Evolutionary conservation across 306 rosid species (phyloP).

Genomic region (Quillaja saponaria): DNA sequence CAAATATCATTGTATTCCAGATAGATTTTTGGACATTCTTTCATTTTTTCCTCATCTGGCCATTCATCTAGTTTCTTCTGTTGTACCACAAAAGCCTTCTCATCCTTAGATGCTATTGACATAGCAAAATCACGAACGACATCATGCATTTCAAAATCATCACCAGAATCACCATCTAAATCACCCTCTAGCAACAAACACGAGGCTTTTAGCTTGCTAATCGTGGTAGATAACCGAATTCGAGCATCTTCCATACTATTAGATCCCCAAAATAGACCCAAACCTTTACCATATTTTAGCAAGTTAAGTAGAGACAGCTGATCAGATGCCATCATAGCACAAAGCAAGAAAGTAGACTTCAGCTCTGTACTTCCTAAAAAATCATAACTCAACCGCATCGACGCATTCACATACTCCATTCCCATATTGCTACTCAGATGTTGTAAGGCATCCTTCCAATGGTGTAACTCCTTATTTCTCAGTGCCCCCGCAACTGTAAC

Average conservation of each 20-base stretch:
- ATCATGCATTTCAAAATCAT: constrained; percentile 31
- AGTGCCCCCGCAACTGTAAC: constrained; percentile 2
- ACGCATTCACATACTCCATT: not conserved
- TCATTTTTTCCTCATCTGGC: not conserved
- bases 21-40: not conserved
- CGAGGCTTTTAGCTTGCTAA: constrained; percentile 16
- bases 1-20: not conserved
- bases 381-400: not conserved
- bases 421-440: not conserved
- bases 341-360: not conserved
- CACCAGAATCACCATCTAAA: too few relatives aligned
- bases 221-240: not conserved
- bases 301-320: not conserved
- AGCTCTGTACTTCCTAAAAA: too few relatives aligned
- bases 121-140: constrained; percentile 30
- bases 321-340: not conserved
- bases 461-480: not conserved
- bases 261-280: not conserved
- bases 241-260: not conserved
- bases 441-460: not conserved
- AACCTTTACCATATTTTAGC: constrained; percentile 3
- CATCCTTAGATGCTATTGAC: constrained; percentile 18
- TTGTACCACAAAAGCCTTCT: too few relatives aligned
- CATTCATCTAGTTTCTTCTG: not conserved
- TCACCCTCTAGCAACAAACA: constrained; percentile 13